These are phyloP conservation scores for Fraxinus cuspidata DNA, from an alignment of 257 asterid species.

Conservation along the genomic window DNA sequence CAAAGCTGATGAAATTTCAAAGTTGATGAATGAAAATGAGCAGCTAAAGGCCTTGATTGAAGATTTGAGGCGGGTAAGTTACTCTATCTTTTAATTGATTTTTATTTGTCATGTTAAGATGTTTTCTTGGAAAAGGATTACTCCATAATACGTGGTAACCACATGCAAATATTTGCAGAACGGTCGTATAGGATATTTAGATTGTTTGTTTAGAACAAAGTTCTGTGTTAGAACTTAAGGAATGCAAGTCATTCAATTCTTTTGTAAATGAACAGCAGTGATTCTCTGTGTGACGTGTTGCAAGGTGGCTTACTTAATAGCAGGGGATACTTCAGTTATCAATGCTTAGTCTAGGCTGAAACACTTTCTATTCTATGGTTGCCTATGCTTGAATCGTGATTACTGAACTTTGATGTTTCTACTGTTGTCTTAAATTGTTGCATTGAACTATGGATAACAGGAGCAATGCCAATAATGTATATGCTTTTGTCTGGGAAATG, in stretches of 20 bases:
- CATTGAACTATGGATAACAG: background rate
- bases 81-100: slow-evolving; percentile 10
- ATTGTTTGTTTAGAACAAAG: background rate
- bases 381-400: background rate
- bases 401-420: background rate
- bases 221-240: background rate
- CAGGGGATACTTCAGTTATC: background rate
- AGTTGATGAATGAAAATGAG: slow-evolving; percentile 87
- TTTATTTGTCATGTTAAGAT: background rate
- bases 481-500: background rate
- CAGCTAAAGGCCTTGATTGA: slow-evolving; percentile 67
- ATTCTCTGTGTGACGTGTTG: background rate
- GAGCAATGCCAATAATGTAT: background rate
- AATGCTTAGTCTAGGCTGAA: background rate
- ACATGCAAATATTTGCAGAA: background rate
- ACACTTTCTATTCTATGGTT: background rate
- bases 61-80: slow-evolving; percentile 65
- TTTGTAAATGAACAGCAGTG: background rate
- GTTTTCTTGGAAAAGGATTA: background rate
- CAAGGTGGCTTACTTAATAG: background rate
- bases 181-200: background rate
- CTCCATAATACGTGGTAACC: background rate
- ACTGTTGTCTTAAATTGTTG: background rate
- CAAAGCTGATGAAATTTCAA: slow-evolving; percentile 95
- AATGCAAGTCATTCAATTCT: background rate